Evolutionary conservation across 2,329 filamentous ascomycete genomes (phyloP).

Genomic region (Rhynchosporium graminicola): DNA sequence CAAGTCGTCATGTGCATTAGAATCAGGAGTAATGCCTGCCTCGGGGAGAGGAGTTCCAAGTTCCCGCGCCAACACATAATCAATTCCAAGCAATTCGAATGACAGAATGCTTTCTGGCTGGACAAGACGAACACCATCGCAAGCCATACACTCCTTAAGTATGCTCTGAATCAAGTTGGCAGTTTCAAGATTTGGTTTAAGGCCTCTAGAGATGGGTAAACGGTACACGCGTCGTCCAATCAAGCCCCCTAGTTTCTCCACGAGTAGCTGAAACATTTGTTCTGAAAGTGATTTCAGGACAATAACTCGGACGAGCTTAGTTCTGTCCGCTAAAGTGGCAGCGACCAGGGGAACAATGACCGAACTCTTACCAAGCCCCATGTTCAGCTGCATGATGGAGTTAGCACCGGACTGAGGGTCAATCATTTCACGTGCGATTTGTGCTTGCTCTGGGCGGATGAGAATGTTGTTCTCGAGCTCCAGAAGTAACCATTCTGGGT

Average conservation of each 20-base stretch:
- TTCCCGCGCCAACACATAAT: slow-evolving; percentile 45
- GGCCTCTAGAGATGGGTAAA: slow-evolving; percentile 58
- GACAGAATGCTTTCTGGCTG: slow-evolving; percentile 67
- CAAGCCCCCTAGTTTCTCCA: slow-evolving; percentile 56
- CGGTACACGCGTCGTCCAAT: slow-evolving; percentile 55
- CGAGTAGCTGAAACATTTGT: slow-evolving; percentile 61
- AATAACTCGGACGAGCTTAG: slow-evolving; percentile 56
- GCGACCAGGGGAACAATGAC: slow-evolving; percentile 68
- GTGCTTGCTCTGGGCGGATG: slow-evolving; percentile 52
- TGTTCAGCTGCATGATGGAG: slow-evolving; percentile 65
- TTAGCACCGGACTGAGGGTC: slow-evolving; percentile 45
- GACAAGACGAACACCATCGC: slow-evolving; percentile 57
- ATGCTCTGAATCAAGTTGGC: slow-evolving; percentile 44
- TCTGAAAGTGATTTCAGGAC: slow-evolving; percentile 61
- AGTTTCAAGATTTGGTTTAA: slow-evolving; percentile 41
- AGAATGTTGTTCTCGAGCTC: slow-evolving; percentile 64
- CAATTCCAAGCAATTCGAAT: slow-evolving; percentile 61
- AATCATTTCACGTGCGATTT: slow-evolving; percentile 60
- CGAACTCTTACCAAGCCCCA: slow-evolving; percentile 71
- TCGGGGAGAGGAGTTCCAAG: background rate
- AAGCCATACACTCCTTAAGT: slow-evolving; percentile 49
- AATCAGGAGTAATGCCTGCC: slow-evolving; percentile 6
- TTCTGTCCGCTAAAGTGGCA: slow-evolving; percentile 51
- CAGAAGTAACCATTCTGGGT: slow-evolving; percentile 63
- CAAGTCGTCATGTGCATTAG: background rate